Evolutionary conservation across 768 basidiomycete genomes (phyloP).

Genomic region (Mycena rebaudengoi): DNA sequence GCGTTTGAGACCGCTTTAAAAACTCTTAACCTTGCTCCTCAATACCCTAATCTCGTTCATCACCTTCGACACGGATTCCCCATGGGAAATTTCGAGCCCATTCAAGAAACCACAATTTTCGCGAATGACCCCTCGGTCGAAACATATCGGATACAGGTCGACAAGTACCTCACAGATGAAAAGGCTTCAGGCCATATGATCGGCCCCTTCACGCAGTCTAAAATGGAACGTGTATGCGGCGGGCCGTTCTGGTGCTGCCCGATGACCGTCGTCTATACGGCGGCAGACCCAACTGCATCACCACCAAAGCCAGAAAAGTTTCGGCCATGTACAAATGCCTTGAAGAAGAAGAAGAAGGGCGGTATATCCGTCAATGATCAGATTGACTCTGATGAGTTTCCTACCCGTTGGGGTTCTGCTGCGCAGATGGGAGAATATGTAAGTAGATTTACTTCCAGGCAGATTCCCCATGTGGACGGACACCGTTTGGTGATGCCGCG

Average conservation of each 20-base stretch:
- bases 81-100: background rate
- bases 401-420: conserved; percentile 32
- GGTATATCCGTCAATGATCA: conserved; percentile 31
- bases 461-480: background rate
- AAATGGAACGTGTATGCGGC: conserved; percentile 7
- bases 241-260: conserved; percentile 18
- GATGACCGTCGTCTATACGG: conserved; percentile 9
- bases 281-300: background rate
- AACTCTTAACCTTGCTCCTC: background rate
- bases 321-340: conserved; percentile 29
- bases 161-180: background rate
- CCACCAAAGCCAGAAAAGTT: conserved; percentile 27
- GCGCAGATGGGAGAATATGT: conserved; percentile 10
- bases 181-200: conserved; percentile 4
- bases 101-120: conserved; percentile 5
- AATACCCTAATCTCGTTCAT: conserved; percentile 11
- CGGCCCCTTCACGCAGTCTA: background rate
- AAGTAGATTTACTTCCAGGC: background rate
- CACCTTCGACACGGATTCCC: conserved; percentile 7
- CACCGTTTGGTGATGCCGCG: background rate
- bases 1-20: background rate
- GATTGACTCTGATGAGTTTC: conserved; percentile 31
- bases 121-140: background rate
- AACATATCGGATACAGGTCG: background rate
- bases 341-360: conserved; percentile 19